Base-by-base conservation (phyloP, 2,329 filamentous ascomycete species). In the Ophiostoma sp. region DNA sequence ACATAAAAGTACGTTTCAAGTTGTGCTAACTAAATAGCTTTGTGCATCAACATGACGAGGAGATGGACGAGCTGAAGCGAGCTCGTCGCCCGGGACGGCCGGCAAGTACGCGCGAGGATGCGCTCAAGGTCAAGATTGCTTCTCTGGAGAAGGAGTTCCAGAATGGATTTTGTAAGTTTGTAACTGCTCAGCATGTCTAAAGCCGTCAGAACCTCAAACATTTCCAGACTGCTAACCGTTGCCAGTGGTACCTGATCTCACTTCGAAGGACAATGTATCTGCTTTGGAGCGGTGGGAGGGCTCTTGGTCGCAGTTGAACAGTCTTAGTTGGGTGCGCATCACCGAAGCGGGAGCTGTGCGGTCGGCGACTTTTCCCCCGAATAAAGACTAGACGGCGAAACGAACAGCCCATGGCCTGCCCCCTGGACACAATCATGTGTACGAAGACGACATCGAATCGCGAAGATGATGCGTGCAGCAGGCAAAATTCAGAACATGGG, bases 311-410 rank as follows among this genome's bases (percentile, higher is more conserved):
- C 91, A 92, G 78, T 86, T 98, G 75, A 89, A 90, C 45, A 91
- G 88, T 9, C 81, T 98, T 77, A 89, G 90, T 74, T 98, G 95
- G 87, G 86, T 94, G 75, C 90, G 93, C 75, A 85, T 98, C 72
- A 87, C 88, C 4, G 89, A 87, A 73, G 85, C 87, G 39, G 93
- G 93, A 3, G 84, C 81, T 15, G 86, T 90, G 75, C 88, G 90
- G 78, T 83, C 89, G n/a, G 92, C 92, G 31, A 91, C 86, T 75
- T 97, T 97, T 79, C 95, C 95, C 25, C 94, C 94, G 2, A 90
- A 75, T 70, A 76, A 75, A 68, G 74, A 75, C 63, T 76, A 77
- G 50, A 45, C 28, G n/a, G 11, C 8, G 8, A 22, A 31, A 7
- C 33, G 19, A 33, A 69, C 33, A 25, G 28, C 63, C 55, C 39